Evolutionary conservation across 2,329 filamentous ascomycete genomes (phyloP).

Genomic region (Diaporthe sp.): DNA sequence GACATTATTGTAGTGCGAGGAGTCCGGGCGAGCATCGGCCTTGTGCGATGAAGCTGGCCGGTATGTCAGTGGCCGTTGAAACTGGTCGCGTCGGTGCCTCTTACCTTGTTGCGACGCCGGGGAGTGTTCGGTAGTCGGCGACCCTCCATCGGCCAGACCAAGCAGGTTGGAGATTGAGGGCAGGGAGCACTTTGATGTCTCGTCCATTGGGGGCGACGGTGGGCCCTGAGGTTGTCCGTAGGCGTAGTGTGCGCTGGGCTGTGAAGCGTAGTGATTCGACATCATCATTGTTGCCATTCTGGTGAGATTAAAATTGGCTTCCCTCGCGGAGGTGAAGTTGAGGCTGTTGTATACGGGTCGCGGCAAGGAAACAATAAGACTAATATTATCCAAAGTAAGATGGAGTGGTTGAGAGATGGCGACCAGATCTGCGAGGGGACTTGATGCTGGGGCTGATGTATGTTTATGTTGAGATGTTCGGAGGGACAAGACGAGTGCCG

Average conservation of each 20-base stretch:
- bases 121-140: slow-evolving; percentile 69
- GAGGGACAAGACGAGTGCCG: slow-evolving; percentile 42
- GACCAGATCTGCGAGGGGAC: slow-evolving; percentile 27
- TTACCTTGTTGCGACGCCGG: slow-evolving; percentile 56
- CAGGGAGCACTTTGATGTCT: slow-evolving; percentile 83
- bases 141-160: slow-evolving; percentile 82
- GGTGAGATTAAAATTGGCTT: slow-evolving; percentile 40
- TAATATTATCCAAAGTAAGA: slow-evolving; percentile 35
- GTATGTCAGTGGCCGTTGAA: slow-evolving; percentile 39
- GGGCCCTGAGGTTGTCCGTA: slow-evolving; percentile 72
- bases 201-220: slow-evolving; percentile 82
- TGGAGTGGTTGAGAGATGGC: not conserved
- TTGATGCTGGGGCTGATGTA: slow-evolving; percentile 39
- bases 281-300: slow-evolving; percentile 61
- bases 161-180: slow-evolving; percentile 95
- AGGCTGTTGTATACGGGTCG: slow-evolving; percentile 42
- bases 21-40: slow-evolving; percentile 62
- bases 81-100: slow-evolving; percentile 41
- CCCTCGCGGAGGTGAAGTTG: slow-evolving; percentile 40
- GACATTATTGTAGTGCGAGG: slow-evolving; percentile 65
- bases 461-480: slow-evolving; percentile 47
- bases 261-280: slow-evolving; percentile 60
- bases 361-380: slow-evolving; percentile 18
- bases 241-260: slow-evolving; percentile 63
- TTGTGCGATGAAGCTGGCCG: slow-evolving; percentile 52